These are phyloP conservation scores for Echria macrotheca DNA, from an alignment of 495 filamentous ascomycete species.

Conservation along the genomic window DNA sequence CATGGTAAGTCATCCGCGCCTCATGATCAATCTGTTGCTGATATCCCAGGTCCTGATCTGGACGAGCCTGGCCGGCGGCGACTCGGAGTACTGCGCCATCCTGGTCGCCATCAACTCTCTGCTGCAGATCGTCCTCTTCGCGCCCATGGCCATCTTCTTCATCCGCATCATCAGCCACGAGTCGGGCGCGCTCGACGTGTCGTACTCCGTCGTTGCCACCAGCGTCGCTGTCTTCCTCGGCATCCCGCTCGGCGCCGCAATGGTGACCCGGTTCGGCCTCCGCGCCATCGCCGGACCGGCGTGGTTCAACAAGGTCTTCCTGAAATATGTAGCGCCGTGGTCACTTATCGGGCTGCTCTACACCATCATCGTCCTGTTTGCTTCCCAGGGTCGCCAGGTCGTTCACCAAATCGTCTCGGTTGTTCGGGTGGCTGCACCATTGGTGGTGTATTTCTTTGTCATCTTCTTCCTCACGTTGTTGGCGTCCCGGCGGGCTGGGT, in stretches of 20 bases:
- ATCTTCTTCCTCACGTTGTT: conserved; percentile 67
- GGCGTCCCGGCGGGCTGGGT: conserved; percentile 54
- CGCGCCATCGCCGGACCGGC: conserved; percentile 44
- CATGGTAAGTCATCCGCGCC: conserved; percentile 47
- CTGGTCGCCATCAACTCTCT: conserved; percentile 85
- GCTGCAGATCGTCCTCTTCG: conserved; percentile 81
- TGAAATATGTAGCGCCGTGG: conserved; percentile 65
- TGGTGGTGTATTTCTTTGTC: conserved; percentile 72
- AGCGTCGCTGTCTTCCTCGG: conserved; percentile 81
- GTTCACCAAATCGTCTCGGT: conserved; percentile 82
- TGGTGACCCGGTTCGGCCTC: conserved; percentile 65
- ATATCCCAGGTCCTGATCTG: conserved; percentile 13
- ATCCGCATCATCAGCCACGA: conserved; percentile 59
- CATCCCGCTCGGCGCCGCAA: conserved; percentile 74
- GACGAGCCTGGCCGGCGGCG: conserved; percentile 52
- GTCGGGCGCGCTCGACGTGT: conserved; percentile 37
- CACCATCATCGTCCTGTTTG: conserved; percentile 82
- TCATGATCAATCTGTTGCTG: background rate
- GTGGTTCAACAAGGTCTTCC: conserved; percentile 65
- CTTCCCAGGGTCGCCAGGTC: conserved; percentile 71
- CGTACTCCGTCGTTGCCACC: conserved; percentile 68
- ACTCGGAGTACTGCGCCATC: conserved; percentile 82
- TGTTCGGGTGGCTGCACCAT: conserved; percentile 69
- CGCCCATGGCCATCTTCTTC: conserved; percentile 74
- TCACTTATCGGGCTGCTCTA: conserved; percentile 80